Base-by-base conservation (phyloP, 495 filamentous ascomycete genomes). In the Podospora didyma region DNA sequence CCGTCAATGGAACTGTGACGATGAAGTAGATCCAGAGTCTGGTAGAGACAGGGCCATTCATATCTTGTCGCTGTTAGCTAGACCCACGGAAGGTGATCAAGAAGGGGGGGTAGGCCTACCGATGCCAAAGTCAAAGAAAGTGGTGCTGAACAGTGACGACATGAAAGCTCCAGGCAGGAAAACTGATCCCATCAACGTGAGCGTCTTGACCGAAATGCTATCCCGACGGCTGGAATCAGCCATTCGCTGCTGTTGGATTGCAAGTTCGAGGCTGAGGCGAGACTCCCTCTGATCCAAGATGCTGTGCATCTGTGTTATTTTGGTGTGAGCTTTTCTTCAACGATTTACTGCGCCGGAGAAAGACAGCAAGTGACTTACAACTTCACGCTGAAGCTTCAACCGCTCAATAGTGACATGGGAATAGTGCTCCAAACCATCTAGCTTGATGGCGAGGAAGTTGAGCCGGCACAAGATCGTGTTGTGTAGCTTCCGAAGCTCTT, bases 371-470 rank as follows among this genome's bases (percentile, higher is more conserved):
- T n/a, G 19, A 62, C 67, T 23, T 62, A 72, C 67, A 16, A 68
- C 68, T 46, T 65, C 66, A 34, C 69, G 56, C 49, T 72, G 69
- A 42, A 72, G 63, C 17, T 71, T 64, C 39, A 73, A 48, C 44
- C 70, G 42, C 44, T 69, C 63, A 20, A 71, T 49, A n/a, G 70
- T 66, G 2, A 65, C 66, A 39, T 71, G 66, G 11, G 66, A 59
- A 54, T 73, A 73, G 42, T 61, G 68, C 17, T 73, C 68, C 45
- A 71, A 61, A 7, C 70, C 70, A 28, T 68, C 66, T 22, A 73
- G 49, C 58, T 70, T 73, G 21, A 60, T 52, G 19, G 51, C 51
- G 54, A 65, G 63, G 53, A 73, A 73, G 2, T 73, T 62, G 46
- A 71, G 23, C 11, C 70, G 52, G 11, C 54, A 44, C 12, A 60